Evolutionary conservation across 2,329 filamentous ascomycete genomes (phyloP), one percentile per base, ranked within the genome.

Genomic region (Apiospora sp.): DNA sequence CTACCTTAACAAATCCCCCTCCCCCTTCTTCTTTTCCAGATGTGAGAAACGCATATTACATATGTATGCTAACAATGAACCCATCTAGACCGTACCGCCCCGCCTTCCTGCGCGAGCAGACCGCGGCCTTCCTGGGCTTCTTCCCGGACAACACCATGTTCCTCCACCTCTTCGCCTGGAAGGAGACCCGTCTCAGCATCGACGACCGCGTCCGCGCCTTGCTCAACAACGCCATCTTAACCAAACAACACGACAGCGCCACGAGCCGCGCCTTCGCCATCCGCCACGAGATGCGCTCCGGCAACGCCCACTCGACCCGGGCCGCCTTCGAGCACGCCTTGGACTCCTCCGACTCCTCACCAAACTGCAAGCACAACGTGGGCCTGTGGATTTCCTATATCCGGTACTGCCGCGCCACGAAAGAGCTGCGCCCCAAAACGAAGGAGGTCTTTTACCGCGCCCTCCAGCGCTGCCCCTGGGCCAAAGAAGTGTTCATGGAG

Each of bases 121-220:
- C 98, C 0, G 82, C 85, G 5, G 82, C 85, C 2, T 93, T 92
- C 74, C 84, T 96, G 30, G 77, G 78, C 0, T 79, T 84, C 8
- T 97, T 95, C 79, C 94, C 95, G 0, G 85, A 86, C 68, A 98
- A 98, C 82, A 93, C 91, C 1, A 86, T 94, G 7, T 92, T 98
- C 74, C 86, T 97, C 0, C 86, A 88, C 1, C 83, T 96, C 0
- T 92, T 92, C 75, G 88, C 91, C n/a, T 93, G 92, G 86, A 91
- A 93, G 74, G 92, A 96, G 79, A 86, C 90, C 1, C 89, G 92
- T 10, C 89, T 94, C 61, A 89, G 92, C 34, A 87, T 96, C 71
- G 89, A 94, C 74, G 93, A 97, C 76, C 92, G 94, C 24, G 89
- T 97, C 27, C 90, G 93, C n/a, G 86, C 88, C 7, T 82, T 93